A percentile compares a stretch with the other conserved stretches of the same genome.
Evolutionary conservation across 495 filamentous ascomycete genomes (phyloP).

Genomic region (Penicillium herquei): DNA sequence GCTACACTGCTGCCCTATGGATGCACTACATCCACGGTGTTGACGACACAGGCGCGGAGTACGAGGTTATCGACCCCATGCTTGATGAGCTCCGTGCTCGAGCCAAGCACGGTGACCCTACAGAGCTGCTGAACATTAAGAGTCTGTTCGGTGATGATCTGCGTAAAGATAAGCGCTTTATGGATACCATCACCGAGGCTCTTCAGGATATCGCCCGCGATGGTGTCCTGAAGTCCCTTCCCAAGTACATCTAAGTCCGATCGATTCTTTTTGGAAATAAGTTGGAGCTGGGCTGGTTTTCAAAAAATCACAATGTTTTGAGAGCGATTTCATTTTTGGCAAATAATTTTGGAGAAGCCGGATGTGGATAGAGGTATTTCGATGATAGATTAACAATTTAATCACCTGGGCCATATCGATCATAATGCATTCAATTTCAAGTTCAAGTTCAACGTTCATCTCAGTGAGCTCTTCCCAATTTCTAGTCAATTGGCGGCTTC

Average conservation of each 20-base stretch:
- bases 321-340: neutral
- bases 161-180: conserved; percentile 39
- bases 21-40: conserved; percentile 45
- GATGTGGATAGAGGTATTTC: neutral
- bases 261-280: too few species aligned
- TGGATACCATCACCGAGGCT: conserved; percentile 35
- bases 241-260: conserved; percentile 39
- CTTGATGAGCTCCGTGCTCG: conserved; percentile 40
- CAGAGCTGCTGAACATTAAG: conserved; percentile 39
- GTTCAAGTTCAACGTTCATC: neutral
- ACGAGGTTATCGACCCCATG: conserved; percentile 46
- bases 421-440: too few species aligned
- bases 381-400: neutral
- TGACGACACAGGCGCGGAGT: conserved; percentile 39
- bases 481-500: too few species aligned
- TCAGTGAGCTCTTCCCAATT: too few species aligned
- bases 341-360: neutral
- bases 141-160: conserved; percentile 47
- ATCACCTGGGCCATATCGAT: neutral
- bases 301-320: neutral
- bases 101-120: conserved; percentile 35
- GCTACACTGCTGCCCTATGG: conserved; percentile 46
- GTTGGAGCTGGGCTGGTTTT: too few species aligned
- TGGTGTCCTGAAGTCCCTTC: conserved; percentile 42
- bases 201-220: conserved; percentile 43